phyloP scores from a whole-genome alignment of 805 yeast genomes.

The Yarrowia sp. region DNA sequence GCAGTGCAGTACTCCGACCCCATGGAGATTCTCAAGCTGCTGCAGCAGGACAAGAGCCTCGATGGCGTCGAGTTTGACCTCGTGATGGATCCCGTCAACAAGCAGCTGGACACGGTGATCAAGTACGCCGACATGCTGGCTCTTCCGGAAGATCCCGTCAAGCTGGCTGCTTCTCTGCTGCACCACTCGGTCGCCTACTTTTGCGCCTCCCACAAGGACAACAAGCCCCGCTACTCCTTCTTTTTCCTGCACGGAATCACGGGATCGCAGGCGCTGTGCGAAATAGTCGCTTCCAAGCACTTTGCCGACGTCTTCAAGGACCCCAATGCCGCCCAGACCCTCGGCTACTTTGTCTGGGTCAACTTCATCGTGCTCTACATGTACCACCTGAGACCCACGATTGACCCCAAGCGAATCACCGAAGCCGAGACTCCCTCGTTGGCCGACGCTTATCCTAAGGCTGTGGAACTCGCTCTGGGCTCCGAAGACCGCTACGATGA shows the following conservation, averaged over 20 bases:
- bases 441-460: slow-evolving; percentile 41
- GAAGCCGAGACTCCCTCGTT: slow-evolving; percentile 33
- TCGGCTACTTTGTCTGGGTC: slow-evolving; percentile 42
- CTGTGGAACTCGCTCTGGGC: slow-evolving; percentile 42
- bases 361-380: slow-evolving; percentile 42
- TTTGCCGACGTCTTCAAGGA: slow-evolving; percentile 40
- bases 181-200: slow-evolving; percentile 43
- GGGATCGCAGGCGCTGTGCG: slow-evolving; percentile 45
- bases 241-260: slow-evolving; percentile 48
- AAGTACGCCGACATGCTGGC: slow-evolving; percentile 42
- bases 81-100: slow-evolving; percentile 29
- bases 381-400: slow-evolving; percentile 42
- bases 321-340: slow-evolving; percentile 26
- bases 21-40: slow-evolving; percentile 41
- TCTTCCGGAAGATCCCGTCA: slow-evolving; percentile 42
- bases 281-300: slow-evolving; percentile 41
- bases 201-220: slow-evolving; percentile 43
- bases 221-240: slow-evolving; percentile 45
- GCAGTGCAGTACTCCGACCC: slow-evolving; percentile 41
- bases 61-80: slow-evolving; percentile 40
- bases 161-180: slow-evolving; percentile 42
- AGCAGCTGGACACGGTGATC: slow-evolving; percentile 40
- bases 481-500: slow-evolving; percentile 42
- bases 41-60: slow-evolving; percentile 42
- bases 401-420: slow-evolving; percentile 40